phyloP scores from a whole-genome alignment of 2,329 filamentous ascomycete genomes.

The Graphilbum ipis-grandicollis region DNA sequence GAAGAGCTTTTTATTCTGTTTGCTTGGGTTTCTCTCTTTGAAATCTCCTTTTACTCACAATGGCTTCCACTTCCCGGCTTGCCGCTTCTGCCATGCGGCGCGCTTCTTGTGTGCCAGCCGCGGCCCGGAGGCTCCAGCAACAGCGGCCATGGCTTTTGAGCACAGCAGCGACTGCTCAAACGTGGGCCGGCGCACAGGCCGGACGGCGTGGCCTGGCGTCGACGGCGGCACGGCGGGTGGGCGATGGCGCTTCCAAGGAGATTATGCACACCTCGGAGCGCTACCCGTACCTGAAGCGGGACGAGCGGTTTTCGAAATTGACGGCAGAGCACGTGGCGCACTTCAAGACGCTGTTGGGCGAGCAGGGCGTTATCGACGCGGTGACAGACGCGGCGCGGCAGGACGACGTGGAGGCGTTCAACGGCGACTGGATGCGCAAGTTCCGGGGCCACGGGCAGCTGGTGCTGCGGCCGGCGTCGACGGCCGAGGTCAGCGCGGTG shows the following conservation, averaged over 20 bases:
- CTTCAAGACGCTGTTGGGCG: slow-evolving; percentile 65
- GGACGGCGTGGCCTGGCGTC: slow-evolving; percentile 3
- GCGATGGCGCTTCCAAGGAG: background rate
- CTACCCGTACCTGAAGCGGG: slow-evolving; percentile 68
- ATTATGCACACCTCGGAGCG: slow-evolving; percentile 67
- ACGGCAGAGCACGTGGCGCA: slow-evolving; percentile 63
- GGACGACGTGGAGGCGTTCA: slow-evolving; percentile 81
- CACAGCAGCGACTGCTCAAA: background rate
- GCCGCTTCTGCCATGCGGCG: slow-evolving; percentile 4
- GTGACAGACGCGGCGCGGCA: slow-evolving; percentile 50
- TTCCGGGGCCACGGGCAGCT: slow-evolving; percentile 81
- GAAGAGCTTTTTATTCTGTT: too few species aligned
- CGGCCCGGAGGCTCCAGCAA: background rate
- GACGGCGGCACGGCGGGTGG: slow-evolving; percentile 2
- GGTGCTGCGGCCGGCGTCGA: slow-evolving; percentile 70
- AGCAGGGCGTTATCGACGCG: slow-evolving; percentile 71
- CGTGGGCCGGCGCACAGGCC: background rate
- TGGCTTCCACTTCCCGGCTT: slow-evolving; percentile 5
- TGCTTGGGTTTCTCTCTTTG: too few species aligned
- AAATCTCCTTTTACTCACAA: background rate
- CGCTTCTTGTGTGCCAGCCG: background rate
- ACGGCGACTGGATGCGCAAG: slow-evolving; percentile 98
- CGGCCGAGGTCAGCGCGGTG: slow-evolving; percentile 78
- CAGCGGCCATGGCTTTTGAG: background rate
- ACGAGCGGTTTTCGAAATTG: slow-evolving; percentile 57